phyloP scores from a whole-genome alignment of 306 rosid genomes.

The Casuarina glauca region DNA sequence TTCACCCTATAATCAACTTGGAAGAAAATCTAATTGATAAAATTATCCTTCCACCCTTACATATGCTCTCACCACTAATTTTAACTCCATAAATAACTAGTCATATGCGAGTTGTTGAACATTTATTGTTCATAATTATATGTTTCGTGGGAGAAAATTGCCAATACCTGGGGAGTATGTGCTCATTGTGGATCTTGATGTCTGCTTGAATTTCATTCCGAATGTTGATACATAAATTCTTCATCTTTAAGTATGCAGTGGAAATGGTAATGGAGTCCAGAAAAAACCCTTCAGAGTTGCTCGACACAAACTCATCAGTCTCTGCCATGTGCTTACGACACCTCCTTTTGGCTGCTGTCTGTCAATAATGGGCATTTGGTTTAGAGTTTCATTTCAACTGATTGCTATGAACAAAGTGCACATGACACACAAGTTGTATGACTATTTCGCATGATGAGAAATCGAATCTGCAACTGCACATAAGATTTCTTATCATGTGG shows the following conservation, averaged over 20 bases:
- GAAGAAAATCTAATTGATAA: no score
- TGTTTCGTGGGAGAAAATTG: background rate
- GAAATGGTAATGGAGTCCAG: conserved; percentile 78
- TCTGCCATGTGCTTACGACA: conserved; percentile 87
- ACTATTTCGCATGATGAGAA: background rate
- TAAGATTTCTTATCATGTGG: no score
- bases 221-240: conserved; percentile 65
- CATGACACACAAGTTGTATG: background rate
- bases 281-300: conserved; percentile 64
- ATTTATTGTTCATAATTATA: background rate
- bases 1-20: no score
- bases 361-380: conserved; percentile 26
- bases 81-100: no score
- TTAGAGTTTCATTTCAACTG: conserved; percentile 22
- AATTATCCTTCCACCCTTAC: no score
- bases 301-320: conserved; percentile 93
- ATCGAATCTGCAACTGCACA: background rate
- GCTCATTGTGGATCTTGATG: conserved; percentile 77
- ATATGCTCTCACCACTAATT: no score
- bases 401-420: conserved; percentile 9
- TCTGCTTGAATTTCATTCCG: conserved; percentile 87
- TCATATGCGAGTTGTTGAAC: background rate
- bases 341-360: conserved; percentile 87
- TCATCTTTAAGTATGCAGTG: conserved; percentile 91
- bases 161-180: conserved; percentile 85